Percentiles rank a stretch among this genome's conserved stretches.
Conservation (phyloP, 1,284 basidiomycete genomes). For the Ceratobasidium sp. region DNA sequence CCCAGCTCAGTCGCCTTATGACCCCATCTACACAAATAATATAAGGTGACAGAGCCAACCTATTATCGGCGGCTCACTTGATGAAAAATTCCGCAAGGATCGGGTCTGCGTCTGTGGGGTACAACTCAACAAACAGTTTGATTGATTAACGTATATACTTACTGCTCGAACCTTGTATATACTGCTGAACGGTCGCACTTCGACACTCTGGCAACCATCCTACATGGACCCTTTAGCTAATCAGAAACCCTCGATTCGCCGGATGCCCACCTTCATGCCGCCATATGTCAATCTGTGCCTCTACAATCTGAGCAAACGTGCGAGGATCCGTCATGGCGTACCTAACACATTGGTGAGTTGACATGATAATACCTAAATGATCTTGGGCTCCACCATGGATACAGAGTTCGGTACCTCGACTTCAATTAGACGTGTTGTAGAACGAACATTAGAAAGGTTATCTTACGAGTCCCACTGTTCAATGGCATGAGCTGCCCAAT, state of each 20-base stretch:
- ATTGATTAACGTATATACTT: conserved; percentile 45
- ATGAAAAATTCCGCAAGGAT: conserved; percentile 71
- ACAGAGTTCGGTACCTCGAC: conserved; percentile 59
- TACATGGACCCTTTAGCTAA: conserved; percentile 42
- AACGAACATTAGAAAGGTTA: background rate
- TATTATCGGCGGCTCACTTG: conserved; percentile 55
- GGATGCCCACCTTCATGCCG: conserved; percentile 62
- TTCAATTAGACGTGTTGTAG: background rate
- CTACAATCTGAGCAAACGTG: conserved; percentile 63
- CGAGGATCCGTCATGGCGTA: conserved; percentile 63
- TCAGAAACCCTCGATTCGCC: background rate
- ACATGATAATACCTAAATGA: background rate
- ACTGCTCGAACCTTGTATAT: conserved; percentile 71
- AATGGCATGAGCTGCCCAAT: background rate
- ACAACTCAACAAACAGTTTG: background rate
- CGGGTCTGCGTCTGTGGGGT: conserved; percentile 61
- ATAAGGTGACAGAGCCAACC: background rate
- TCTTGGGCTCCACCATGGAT: conserved; percentile 53
- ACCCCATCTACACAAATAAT: conserved; percentile 14
- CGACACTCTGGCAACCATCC: conserved; percentile 71
- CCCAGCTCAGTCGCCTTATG: conserved; percentile 56
- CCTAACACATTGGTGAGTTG: background rate
- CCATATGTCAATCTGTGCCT: conserved; percentile 70
- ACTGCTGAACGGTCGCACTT: conserved; percentile 58
- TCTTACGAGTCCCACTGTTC: conserved; percentile 64